Conservation (phyloP, 257 asterid genomes). For the Nicotiana otophora region DNA sequence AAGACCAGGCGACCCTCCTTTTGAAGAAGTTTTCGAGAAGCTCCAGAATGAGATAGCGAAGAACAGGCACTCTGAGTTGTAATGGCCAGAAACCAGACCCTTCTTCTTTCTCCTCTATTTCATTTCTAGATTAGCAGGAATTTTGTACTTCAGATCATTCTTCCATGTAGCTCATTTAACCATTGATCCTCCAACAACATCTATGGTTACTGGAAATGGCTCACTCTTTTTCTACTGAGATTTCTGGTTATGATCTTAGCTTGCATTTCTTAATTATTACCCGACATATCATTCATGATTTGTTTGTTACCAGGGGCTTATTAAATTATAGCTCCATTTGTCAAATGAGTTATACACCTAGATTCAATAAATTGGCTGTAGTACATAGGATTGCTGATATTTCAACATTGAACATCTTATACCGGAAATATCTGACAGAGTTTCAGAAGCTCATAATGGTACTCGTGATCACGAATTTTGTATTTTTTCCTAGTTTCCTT, state of each 20-base stretch:
- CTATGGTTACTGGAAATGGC: background rate
- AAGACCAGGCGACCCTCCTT: constrained; percentile 81
- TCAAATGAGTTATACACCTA: background rate
- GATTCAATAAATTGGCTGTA: background rate
- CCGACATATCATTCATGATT: background rate
- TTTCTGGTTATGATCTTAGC: background rate
- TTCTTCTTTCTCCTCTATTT: background rate
- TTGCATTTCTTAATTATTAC: background rate
- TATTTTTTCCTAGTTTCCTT: background rate
- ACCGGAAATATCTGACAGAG: background rate
- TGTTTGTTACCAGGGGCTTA: background rate
- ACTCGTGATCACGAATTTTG: background rate
- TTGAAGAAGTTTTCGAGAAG: constrained; percentile 56
- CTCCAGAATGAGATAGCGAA: constrained; percentile 31
- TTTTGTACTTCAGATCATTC: background rate
- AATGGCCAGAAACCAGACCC: background rate
- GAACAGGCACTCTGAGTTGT: constrained; percentile 48
- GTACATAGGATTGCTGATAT: background rate
- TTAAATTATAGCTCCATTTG: background rate
- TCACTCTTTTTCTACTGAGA: background rate
- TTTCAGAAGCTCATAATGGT: background rate
- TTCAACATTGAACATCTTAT: background rate
- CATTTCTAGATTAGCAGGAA: background rate
- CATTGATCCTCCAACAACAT: background rate
- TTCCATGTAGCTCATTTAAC: background rate